Percentiles rank a stretch among this genome's conserved stretches.
Evolutionary conservation across 768 basidiomycete species (phyloP).

Genomic region (Artomyces pyxidatus): DNA sequence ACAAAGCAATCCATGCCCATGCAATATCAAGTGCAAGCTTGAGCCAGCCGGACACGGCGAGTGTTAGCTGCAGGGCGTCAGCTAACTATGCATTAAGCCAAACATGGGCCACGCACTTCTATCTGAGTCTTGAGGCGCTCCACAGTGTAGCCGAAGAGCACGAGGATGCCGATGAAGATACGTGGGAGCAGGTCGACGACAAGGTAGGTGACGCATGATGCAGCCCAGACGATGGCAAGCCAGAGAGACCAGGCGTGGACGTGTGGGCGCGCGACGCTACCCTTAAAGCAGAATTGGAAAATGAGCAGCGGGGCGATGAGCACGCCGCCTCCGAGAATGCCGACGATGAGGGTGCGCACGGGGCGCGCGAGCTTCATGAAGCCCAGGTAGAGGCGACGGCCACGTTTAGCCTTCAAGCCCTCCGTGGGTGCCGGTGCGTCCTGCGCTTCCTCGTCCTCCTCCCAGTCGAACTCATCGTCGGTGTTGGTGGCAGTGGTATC

Average conservation of each 20-base stretch:
- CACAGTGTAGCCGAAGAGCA: conserved; percentile 50
- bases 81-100: background rate
- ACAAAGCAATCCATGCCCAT: conserved; percentile 71
- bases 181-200: conserved; percentile 57
- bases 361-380: conserved; percentile 61
- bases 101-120: conserved; percentile 38
- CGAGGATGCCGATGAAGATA: conserved; percentile 43
- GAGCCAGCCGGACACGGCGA: conserved; percentile 65
- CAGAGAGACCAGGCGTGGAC: conserved; percentile 63
- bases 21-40: conserved; percentile 58
- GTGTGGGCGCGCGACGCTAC: conserved; percentile 39
- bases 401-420: conserved; percentile 45
- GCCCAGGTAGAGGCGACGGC: conserved; percentile 50
- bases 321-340: conserved; percentile 50
- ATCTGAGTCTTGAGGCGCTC: conserved; percentile 62
- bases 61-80: conserved; percentile 37
- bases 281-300: conserved; percentile 52
- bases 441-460: conserved; percentile 44
- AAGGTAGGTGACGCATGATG: conserved; percentile 51
- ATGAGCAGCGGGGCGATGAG: conserved; percentile 65
- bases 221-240: conserved; percentile 60
- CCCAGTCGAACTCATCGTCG: conserved; percentile 67
- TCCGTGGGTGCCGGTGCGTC: conserved; percentile 18
- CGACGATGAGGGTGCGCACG: conserved; percentile 51
- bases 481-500: conserved; percentile 2